Evolutionary conservation across 495 filamentous ascomycete species (phyloP).

Genomic region (Neurospora terricola): DNA sequence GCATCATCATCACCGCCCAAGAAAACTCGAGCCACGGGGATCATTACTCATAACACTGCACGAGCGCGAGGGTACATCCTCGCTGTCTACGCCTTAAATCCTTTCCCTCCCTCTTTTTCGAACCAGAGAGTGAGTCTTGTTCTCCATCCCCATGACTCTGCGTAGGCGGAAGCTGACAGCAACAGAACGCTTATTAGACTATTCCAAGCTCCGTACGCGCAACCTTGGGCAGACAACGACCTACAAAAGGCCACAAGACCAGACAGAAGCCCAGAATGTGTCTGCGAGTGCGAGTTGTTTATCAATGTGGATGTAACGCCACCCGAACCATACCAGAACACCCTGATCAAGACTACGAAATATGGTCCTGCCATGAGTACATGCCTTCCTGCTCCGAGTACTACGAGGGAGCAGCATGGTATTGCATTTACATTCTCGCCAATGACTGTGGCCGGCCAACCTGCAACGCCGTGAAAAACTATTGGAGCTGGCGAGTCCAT

Average conservation of each 20-base stretch:
- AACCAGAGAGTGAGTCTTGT: background rate
- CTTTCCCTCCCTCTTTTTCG: background rate
- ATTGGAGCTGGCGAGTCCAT: background rate
- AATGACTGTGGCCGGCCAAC: background rate
- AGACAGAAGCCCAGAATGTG: background rate
- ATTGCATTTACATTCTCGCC: background rate
- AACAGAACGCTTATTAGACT: background rate
- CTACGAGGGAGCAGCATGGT: accelerated
- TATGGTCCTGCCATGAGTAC: background rate
- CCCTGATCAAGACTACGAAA: background rate
- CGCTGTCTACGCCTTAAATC: background rate
- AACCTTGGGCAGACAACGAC: background rate
- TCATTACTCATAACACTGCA: background rate
- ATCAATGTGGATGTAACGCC: background rate
- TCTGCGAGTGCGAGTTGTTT: background rate
- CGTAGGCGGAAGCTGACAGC: background rate
- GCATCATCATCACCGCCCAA: background rate
- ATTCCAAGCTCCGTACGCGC: background rate
- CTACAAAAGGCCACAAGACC: background rate
- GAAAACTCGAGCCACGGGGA: background rate
- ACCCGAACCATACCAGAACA: background rate
- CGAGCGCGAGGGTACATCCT: background rate
- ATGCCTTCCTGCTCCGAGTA: background rate
- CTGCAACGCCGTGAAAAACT: background rate
- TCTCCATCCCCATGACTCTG: background rate